Base-by-base conservation (phyloP, 2,329 filamentous ascomycete genomes). In the Fusarium dimerum region DNA sequence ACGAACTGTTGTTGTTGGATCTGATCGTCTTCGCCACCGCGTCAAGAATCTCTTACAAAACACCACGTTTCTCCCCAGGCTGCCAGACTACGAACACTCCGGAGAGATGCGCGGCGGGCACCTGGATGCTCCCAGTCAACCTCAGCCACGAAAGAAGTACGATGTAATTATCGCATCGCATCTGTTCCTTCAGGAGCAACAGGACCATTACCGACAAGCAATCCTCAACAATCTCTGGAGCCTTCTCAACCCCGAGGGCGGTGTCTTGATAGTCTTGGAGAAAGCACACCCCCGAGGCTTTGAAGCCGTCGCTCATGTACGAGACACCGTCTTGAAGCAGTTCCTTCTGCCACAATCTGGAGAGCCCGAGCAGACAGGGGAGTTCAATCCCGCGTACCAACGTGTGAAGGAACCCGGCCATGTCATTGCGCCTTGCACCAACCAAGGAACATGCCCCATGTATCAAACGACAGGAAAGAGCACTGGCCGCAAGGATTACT, bases 281-380 rank as follows among this genome's bases (percentile, higher is more conserved):
- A 97, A 97, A 70, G 94, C 92, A 0, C 84, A 96, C 12, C 90
- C 92, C 12, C 85, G 90, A 41, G 94, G 94, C 0, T 99, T 99
- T 61, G 94, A 97, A 69, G 89, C 90, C 13, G 84, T 99, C 40
- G 93, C 91, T 11, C 89, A 88, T 44, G 92, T 92, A 6, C 86
- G 94, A 45, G 82, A 92, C 40, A 84, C 89, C 54, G 76, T 99
- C 1, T 78, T 97, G 1, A 83, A 89, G 55, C 84, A 88, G 42
- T 86, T 90, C 67, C 88, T 96, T 50, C 74, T 85, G 12, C 75
- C 63, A 15, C 76, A 72, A 52, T 66, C 68, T 8, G 78, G 78
- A 20, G 67, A 74, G 52, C 56, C 64, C 1, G 61, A 62, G 7
- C 47, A 65, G 20, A 49, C 72, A 0, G 73, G 80, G 15, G 66